A percentile compares a stretch with the other conserved stretches of the same genome.
phyloP scores from a whole-genome alignment of 164 flowering plant species.

The Vitis rupestris region DNA sequence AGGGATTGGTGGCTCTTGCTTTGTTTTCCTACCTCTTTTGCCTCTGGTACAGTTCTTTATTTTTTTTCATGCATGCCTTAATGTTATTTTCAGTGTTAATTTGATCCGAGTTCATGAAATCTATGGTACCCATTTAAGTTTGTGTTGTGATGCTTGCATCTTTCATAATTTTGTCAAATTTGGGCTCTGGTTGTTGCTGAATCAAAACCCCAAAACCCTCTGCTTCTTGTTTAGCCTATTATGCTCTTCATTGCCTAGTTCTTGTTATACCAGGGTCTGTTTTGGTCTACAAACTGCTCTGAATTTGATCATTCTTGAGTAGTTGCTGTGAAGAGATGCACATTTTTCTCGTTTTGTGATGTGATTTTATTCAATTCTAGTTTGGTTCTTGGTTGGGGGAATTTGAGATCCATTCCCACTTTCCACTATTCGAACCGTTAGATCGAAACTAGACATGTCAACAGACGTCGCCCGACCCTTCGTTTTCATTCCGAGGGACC shows the following conservation, averaged over 20 bases:
- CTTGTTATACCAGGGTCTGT: background rate
- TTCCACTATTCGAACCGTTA: no score
- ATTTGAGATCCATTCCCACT: background rate
- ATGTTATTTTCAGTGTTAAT: background rate
- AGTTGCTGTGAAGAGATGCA: background rate
- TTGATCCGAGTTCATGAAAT: background rate
- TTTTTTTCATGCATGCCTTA: background rate
- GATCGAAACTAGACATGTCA: no score
- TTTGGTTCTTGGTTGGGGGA: background rate
- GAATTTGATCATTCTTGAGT: background rate
- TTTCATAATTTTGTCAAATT: background rate
- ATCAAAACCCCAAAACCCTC: background rate
- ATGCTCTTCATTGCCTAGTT: background rate
- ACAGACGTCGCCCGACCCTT: no score
- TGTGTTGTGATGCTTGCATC: background rate
- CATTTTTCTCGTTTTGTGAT: background rate
- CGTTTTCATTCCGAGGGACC: no score
- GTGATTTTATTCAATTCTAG: background rate
- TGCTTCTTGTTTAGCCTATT: background rate
- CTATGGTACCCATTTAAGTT: background rate
- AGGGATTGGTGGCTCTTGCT: constrained; percentile 23
- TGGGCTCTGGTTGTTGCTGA: background rate
- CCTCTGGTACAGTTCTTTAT: constrained; percentile 5
- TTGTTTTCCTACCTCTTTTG: background rate
- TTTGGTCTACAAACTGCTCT: background rate